Percentiles rank a stretch among this genome's conserved stretches.
phyloP scores from a whole-genome alignment of 2,329 filamentous ascomycete genomes.

The Exophiala aquamarina region DNA sequence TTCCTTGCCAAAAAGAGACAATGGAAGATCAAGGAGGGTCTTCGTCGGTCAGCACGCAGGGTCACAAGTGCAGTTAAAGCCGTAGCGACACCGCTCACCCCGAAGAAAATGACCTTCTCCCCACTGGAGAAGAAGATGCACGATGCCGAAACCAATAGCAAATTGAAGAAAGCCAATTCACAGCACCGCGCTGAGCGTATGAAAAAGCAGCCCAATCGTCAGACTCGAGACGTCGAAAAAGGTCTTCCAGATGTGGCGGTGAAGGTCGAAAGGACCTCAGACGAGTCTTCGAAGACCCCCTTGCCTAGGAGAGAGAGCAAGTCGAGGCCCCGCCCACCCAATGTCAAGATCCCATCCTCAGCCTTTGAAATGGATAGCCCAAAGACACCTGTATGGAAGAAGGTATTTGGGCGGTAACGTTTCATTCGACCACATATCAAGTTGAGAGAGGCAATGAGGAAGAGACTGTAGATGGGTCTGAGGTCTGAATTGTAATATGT shows the following conservation, averaged over 20 bases:
- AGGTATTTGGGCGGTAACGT: constrained; percentile 22
- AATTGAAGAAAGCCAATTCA: constrained; percentile 10
- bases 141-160: background rate
- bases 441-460: no score
- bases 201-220: constrained; percentile 2
- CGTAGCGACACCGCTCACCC: constrained; percentile 28
- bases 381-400: constrained; percentile 26
- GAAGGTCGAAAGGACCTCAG: constrained; percentile 3
- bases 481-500: no score
- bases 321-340: constrained; percentile 9
- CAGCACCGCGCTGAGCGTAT: constrained; percentile 2
- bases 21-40: constrained; percentile 73
- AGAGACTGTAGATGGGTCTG: no score
- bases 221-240: background rate
- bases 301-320: constrained; percentile 9
- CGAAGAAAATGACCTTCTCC: constrained; percentile 23
- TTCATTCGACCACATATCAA: no score
- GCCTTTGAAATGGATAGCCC: constrained; percentile 22
- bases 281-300: background rate
- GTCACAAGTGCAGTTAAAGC: constrained; percentile 30
- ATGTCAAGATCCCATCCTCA: constrained; percentile 14
- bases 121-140: constrained; percentile 14
- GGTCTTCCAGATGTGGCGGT: constrained; percentile 10
- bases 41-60: constrained; percentile 64
- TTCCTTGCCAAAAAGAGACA: constrained; percentile 81